Conservation (phyloP, 1,284 basidiomycete genomes). For the Tylopilus sp. region DNA sequence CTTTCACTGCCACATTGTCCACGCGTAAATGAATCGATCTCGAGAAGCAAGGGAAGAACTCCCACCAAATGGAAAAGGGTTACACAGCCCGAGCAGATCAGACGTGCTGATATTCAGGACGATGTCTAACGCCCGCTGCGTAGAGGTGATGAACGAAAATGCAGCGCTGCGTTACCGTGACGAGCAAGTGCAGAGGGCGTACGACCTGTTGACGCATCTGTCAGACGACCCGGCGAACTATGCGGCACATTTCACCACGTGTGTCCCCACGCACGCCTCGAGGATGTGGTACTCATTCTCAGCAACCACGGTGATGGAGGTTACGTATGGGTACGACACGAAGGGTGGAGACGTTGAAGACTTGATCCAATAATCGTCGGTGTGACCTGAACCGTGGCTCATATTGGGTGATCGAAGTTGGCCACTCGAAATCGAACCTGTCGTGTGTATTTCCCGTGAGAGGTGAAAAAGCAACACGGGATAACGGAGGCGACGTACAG, state of each 20-base stretch:
- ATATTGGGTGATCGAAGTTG: conserved; percentile 4
- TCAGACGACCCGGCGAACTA: conserved; percentile 10
- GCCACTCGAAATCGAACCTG: conserved; percentile 18
- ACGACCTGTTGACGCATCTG: conserved; percentile 11
- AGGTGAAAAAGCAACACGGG: too few relatives aligned
- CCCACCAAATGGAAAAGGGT: conserved; percentile 13
- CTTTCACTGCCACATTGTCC: conserved; percentile 5
- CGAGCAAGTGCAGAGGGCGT: conserved; percentile 13
- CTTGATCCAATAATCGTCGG: conserved; percentile 15
- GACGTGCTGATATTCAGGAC: neutral
- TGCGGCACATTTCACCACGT: conserved; percentile 11
- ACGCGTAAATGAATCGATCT: neutral
- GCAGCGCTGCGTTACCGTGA: conserved; percentile 13
- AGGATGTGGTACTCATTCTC: conserved; percentile 8
- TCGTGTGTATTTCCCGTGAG: neutral
- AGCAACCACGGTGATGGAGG: conserved; percentile 8
- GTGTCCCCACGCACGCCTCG: neutral
- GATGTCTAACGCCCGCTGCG: conserved; percentile 11
- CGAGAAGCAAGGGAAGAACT: neutral
- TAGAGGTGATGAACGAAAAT: conserved; percentile 8
- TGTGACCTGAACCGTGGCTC: conserved; percentile 15
- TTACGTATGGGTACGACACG: conserved; percentile 20
- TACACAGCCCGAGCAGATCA: conserved; percentile 6
- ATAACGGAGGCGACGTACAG: conserved; percentile 3
- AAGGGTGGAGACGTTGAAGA: conserved; percentile 6